phyloP scores from a whole-genome alignment of 2,329 filamentous ascomycete species.

The Colletotrichum musicola region DNA sequence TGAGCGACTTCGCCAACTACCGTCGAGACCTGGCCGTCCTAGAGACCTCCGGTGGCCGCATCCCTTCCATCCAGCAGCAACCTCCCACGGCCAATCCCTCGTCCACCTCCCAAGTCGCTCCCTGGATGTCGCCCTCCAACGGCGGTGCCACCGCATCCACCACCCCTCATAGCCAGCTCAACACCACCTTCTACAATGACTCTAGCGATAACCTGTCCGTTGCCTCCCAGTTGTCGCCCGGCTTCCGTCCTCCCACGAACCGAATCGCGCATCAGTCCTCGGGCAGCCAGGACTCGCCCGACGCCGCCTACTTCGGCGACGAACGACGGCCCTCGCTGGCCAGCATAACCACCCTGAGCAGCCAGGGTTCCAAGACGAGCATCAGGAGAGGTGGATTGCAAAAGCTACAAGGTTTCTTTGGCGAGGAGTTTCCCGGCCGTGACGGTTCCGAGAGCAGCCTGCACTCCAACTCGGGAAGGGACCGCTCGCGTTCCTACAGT shows the following conservation, averaged over 20 bases:
- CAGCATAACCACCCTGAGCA: slow-evolving; percentile 87
- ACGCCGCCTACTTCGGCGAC: slow-evolving; percentile 73
- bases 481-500: slow-evolving; percentile 74
- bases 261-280: slow-evolving; percentile 53
- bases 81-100: slow-evolving; percentile 68
- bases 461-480: slow-evolving; percentile 64
- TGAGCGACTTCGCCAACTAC: slow-evolving; percentile 76
- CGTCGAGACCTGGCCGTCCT: slow-evolving; percentile 79
- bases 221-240: slow-evolving; percentile 76
- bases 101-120: slow-evolving; percentile 66
- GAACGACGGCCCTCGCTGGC: slow-evolving; percentile 88
- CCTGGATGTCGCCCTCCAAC: slow-evolving; percentile 66
- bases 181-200: slow-evolving; percentile 79
- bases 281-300: slow-evolving; percentile 70
- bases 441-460: slow-evolving; percentile 82
- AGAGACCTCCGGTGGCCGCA: slow-evolving; percentile 69
- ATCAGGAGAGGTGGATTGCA: slow-evolving; percentile 79
- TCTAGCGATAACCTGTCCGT: slow-evolving; percentile 77
- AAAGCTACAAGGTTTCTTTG: slow-evolving; percentile 92
- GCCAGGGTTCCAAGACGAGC: slow-evolving; percentile 83
- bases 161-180: slow-evolving; percentile 32
- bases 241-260: slow-evolving; percentile 62
- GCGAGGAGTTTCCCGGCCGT: slow-evolving; percentile 83
- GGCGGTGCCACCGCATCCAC: slow-evolving; percentile 48
- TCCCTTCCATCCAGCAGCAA: slow-evolving; percentile 71